phyloP scores from a whole-genome alignment of 2,329 filamentous ascomycete species.

The Lomentospora prolificans region DNA sequence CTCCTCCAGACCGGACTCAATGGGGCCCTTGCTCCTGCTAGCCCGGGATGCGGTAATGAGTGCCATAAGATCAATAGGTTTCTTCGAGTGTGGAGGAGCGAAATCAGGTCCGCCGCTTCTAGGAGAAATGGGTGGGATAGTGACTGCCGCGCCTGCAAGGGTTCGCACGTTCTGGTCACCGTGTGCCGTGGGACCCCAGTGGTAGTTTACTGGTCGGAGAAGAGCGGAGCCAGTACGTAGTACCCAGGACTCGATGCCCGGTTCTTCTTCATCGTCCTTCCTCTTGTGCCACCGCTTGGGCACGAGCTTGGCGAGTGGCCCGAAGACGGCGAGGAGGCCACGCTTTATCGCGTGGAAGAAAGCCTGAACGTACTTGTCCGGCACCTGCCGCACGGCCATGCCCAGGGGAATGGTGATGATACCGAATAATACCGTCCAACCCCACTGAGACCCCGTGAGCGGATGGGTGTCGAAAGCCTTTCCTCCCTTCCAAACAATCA shows the following conservation, averaged over 20 bases:
- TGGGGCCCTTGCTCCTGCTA: constrained; percentile 15
- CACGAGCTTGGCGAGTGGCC: constrained; percentile 11
- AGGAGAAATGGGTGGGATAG: constrained; percentile 9
- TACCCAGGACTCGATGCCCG: constrained; percentile 14
- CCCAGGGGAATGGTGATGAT: constrained; percentile 55
- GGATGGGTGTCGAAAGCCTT: constrained; percentile 53
- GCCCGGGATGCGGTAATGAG: constrained; percentile 22
- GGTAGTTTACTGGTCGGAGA: constrained; percentile 15
- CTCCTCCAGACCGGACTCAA: constrained; percentile 25
- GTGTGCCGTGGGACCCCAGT: constrained; percentile 16
- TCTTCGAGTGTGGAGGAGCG: neutral
- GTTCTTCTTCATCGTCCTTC: constrained; percentile 10
- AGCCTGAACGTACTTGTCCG: constrained; percentile 22
- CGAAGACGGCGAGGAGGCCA: constrained; percentile 12
- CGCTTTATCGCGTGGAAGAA: constrained; percentile 19
- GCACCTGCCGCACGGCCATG: constrained; percentile 30
- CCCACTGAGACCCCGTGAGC: constrained; percentile 59
- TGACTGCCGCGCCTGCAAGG: constrained; percentile 2
- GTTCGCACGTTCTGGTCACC: constrained; percentile 1
- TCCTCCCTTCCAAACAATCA: constrained; percentile 64
- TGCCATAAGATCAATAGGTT: constrained; percentile 19
- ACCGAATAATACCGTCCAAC: constrained; percentile 58
- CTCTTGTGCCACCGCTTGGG: constrained; percentile 13
- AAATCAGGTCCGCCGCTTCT: neutral
- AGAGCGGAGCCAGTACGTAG: constrained; percentile 15